Base-by-base conservation (phyloP, 2,329 filamentous ascomycete genomes). In the Aspergillus niger region DNA sequence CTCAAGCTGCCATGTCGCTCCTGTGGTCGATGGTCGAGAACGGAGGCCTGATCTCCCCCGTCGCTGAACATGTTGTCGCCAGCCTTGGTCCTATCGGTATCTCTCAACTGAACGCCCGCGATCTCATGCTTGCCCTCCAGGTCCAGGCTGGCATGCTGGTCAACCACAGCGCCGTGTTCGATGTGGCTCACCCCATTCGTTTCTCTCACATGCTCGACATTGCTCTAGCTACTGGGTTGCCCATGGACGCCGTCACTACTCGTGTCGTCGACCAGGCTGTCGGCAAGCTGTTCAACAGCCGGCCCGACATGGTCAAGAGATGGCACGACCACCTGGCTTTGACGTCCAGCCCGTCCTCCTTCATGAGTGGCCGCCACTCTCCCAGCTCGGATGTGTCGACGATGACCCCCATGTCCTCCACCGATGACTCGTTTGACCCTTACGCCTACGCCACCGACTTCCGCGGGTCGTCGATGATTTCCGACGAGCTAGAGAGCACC, bases 401-500 rank as follows among this genome's bases (percentile, higher is more conserved):
- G 32, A 82, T 85, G 10, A 83, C 83, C 6, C 82, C 84, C 6
- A 83, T 87, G 4, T 84, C 85, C 57, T 84, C 85, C 57, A 88
- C 86, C 60, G 90, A 96, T 70, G 94, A 97, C 66, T 88, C 87
- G 7, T 96, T 90, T 70, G 95, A 99, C 72, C 95, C 95, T 1
- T 96, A 98, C 72, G 91, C 90, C 13, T 87, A 91, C 70, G 92
- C 86, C 66, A 97, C 92, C 36, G 95, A 99, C 76, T 94, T 95
- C 82, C 94, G 94, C 77, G 93, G 92, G 43, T 98, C 95, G 11
- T 89, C 92, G 15, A 83, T 92, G 60, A 97, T 98, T 71, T 91
- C 92, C 0, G 93, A 97, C 65, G 86, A 95, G 67, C 85, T 98
- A 22, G 94, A 98, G 79, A 91, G 89, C 70, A 85, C 86, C 41